Conservation (phyloP, 441 rosid genomes). For the Syzygium malaccense region DNA sequence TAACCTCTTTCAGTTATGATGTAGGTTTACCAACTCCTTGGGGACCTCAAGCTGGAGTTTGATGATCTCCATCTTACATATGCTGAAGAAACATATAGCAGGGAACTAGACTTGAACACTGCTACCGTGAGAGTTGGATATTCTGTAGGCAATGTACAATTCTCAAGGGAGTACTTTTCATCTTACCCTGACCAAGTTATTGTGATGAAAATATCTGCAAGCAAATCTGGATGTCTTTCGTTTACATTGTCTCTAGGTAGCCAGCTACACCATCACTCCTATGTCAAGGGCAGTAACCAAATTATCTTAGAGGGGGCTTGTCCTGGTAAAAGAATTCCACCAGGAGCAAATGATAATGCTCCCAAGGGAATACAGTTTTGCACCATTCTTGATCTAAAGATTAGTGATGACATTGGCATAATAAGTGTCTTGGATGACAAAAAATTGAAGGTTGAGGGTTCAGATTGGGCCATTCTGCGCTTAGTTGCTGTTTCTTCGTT, state of each 20-base stretch:
- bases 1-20: not conserved
- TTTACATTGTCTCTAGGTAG: constrained; percentile 11
- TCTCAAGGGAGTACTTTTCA: constrained; percentile 11
- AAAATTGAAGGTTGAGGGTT: constrained; percentile 11
- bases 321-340: constrained; percentile 13
- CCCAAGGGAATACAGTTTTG: constrained; percentile 12
- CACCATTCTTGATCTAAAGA: constrained; percentile 6
- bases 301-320: constrained; percentile 16
- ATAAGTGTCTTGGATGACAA: constrained; percentile 5
- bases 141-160: not conserved
- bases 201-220: constrained; percentile 7
- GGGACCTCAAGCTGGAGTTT: constrained; percentile 14
- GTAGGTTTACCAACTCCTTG: constrained; percentile 20
- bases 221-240: constrained; percentile 12
- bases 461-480: constrained; percentile 11
- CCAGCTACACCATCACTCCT: constrained; percentile 6
- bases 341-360: not conserved
- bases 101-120: constrained; percentile 19
- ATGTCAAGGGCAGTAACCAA: not conserved
- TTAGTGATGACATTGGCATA: constrained; percentile 4
- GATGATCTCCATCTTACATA: constrained; percentile 10
- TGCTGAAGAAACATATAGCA: constrained; percentile 5
- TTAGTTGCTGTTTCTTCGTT: constrained; percentile 13
- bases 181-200: constrained; percentile 13
- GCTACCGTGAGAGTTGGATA: constrained; percentile 13